These are phyloP conservation scores for Exserohilum rostratum DNA, from an alignment of 2,329 filamentous ascomycete genomes.

Conservation along the genomic window DNA sequence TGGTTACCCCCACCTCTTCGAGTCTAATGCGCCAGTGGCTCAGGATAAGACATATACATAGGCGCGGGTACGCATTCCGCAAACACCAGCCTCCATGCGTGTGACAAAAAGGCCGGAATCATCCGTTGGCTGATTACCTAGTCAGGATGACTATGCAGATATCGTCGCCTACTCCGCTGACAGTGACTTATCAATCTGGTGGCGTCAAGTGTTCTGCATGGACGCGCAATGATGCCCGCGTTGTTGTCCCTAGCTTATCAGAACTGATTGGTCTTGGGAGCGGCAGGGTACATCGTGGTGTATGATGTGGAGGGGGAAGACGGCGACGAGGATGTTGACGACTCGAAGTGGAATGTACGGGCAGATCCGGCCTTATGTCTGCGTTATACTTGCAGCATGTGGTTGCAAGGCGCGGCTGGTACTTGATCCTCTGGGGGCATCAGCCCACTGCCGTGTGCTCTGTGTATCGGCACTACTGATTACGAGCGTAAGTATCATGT, in stretches of 20 bases:
- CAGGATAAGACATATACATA: slow-evolving; percentile 51
- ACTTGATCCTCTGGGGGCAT: slow-evolving; percentile 53
- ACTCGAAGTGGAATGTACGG: slow-evolving; percentile 57
- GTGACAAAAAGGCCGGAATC: slow-evolving; percentile 49
- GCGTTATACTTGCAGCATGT: slow-evolving; percentile 54
- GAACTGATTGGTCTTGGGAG: slow-evolving; percentile 44
- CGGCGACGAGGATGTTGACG: slow-evolving; percentile 38
- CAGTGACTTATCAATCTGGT: slow-evolving; percentile 47
- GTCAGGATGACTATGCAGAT: slow-evolving; percentile 54
- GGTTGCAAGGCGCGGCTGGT: slow-evolving; percentile 50
- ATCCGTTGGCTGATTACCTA: slow-evolving; percentile 51
- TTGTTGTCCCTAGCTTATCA: slow-evolving; percentile 55
- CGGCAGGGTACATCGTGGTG: slow-evolving; percentile 36
- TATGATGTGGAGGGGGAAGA: slow-evolving; percentile 43
- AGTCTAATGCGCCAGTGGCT: slow-evolving; percentile 52
- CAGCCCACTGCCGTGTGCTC: slow-evolving; percentile 51
- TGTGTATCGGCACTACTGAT: slow-evolving; percentile 26
- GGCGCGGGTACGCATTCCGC: slow-evolving; percentile 50
- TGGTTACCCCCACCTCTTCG: slow-evolving; percentile 48
- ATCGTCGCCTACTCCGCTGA: slow-evolving; percentile 51
- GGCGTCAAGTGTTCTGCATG: slow-evolving; percentile 37
- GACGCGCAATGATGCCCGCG: slow-evolving; percentile 54
- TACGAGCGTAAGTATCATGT: slow-evolving; percentile 50
- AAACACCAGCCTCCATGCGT: slow-evolving; percentile 56
- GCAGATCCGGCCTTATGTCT: slow-evolving; percentile 54